Evolutionary conservation across 164 flowering plant species (phyloP).

Genomic region (Malania oleifera): DNA sequence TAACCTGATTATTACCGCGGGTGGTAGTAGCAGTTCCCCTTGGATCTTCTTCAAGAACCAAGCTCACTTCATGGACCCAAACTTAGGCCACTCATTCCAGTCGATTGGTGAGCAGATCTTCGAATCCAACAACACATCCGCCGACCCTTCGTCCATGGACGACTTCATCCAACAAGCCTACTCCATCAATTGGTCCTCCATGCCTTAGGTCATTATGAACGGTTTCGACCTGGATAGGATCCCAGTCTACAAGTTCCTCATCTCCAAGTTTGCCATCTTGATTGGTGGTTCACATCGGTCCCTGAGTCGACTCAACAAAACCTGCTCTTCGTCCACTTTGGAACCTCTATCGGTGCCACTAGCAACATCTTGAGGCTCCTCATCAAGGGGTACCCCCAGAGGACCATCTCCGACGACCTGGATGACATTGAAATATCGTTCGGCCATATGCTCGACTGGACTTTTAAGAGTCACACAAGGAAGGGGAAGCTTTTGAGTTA

Average conservation of each 20-base stretch:
- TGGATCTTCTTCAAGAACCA: conserved; percentile 34
- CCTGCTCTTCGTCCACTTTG: conserved; percentile 70
- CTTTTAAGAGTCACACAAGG: conserved; percentile 51
- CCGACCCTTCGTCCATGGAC: conserved; percentile 54
- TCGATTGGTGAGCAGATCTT: conserved; percentile 71
- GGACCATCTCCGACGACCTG: conserved; percentile 68
- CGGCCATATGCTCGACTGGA: conserved; percentile 57
- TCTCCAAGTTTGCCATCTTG: conserved; percentile 62
- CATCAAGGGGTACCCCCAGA: neutral
- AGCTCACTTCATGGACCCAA: conserved; percentile 62
- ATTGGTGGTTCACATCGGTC: conserved; percentile 78
- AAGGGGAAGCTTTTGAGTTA: conserved; percentile 66
- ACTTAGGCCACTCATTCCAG: conserved; percentile 79
- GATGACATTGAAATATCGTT: conserved; percentile 50
- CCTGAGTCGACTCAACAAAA: conserved; percentile 83
- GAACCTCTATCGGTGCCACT: conserved; percentile 35
- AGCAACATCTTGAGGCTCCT: conserved; percentile 1
- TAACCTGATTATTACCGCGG: conserved; percentile 39
- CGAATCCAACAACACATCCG: conserved; percentile 41
- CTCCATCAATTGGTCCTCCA: conserved; percentile 30
- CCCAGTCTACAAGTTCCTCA: conserved; percentile 52
- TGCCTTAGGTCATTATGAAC: conserved; percentile 56
- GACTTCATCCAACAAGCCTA: conserved; percentile 71
- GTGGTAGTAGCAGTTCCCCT: conserved; percentile 40
- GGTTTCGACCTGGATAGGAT: conserved; percentile 58